Evolutionary conservation across 2,329 filamentous ascomycete species (phyloP), one percentile per base, ranked within the genome.

Genomic region (Pseudohalonectria lignicola): DNA sequence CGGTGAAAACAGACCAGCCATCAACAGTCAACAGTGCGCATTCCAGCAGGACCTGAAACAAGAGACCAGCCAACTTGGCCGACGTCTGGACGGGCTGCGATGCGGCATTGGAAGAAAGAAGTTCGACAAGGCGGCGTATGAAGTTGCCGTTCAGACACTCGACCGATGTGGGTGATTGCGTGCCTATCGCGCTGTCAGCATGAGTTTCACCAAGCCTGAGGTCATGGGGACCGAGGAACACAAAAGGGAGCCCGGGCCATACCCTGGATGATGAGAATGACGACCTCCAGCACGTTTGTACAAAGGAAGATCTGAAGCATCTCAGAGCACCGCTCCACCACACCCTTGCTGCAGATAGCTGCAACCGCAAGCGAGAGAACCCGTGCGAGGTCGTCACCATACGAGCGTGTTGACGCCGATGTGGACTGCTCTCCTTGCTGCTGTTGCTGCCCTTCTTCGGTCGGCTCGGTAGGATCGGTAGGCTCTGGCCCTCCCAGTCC

Each of bases 301-400:
- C n/a, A n/a, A n/a, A n/a, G n/a, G n/a, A n/a, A n/a, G n/a, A n/a
- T n/a, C n/a, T n/a, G n/a, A n/a, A n/a, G n/a, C n/a, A n/a, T n/a
- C n/a, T n/a, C n/a, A n/a, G n/a, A n/a, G n/a, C n/a, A n/a, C n/a
- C n/a, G n/a, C n/a, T n/a, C n/a, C n/a, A n/a, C n/a, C n/a, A n/a
- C n/a, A n/a, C n/a, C n/a, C n/a, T n/a, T n/a, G n/a, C 79, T 70
- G 11, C 71, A 74, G 36, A 86, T 67, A 6, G 78, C 77, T 15
- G 69, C 61, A 23, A 79, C 68, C 17, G 82, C 57, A 20, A 82
- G 61, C 6, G 59, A 61, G 40, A 80, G 56, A 3, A 64, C 64
- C 43, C 62, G 65, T n/a, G 57, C 47, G 3, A 69, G 43, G 30
- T 59, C 55, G 15, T 60, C 56, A 29, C 54, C 43, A 31, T 56